phyloP scores from a whole-genome alignment of 2,329 filamentous ascomycete genomes.

The Apiospora malaysiana region DNA sequence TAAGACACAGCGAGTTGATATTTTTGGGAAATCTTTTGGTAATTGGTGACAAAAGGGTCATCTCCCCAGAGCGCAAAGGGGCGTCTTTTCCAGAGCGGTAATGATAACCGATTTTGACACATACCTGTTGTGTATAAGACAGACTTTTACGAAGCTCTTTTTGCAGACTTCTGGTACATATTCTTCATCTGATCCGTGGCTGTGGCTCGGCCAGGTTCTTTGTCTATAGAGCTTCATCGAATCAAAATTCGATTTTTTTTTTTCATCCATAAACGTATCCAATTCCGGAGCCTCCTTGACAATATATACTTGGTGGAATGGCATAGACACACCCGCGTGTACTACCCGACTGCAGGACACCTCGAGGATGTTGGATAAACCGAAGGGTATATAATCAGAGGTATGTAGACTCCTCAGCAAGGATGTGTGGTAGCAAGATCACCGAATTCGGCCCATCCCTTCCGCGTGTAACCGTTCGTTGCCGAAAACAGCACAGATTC shows the following conservation, averaged over 20 bases:
- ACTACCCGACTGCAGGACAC: neutral
- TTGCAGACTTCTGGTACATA: constrained; percentile 15
- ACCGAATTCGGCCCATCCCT: neutral
- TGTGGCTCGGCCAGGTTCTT: constrained; percentile 12
- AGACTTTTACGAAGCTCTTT: constrained; percentile 7
- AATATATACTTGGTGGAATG: neutral
- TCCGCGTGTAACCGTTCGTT: neutral
- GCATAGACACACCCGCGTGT: neutral
- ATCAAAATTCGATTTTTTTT: neutral
- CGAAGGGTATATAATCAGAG: neutral
- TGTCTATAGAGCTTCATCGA: constrained; percentile 10
- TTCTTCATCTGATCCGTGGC: constrained; percentile 17
- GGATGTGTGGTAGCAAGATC: neutral
- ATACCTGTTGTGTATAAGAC: constrained; percentile 11
- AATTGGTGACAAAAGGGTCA: constrained; percentile 2
- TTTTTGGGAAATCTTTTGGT: neutral
- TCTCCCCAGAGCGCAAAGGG: constrained; percentile 3
- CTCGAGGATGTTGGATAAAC: too few relatives aligned
- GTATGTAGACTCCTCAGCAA: neutral
- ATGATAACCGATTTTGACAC: neutral
- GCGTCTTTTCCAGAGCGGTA: neutral
- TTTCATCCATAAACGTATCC: neutral
- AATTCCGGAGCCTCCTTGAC: neutral
- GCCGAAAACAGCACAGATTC: neutral
- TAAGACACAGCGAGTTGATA: constrained; percentile 13